phyloP scores from a whole-genome alignment of 495 filamentous ascomycete genomes.

The Talaromyces trachyspermus region DNA sequence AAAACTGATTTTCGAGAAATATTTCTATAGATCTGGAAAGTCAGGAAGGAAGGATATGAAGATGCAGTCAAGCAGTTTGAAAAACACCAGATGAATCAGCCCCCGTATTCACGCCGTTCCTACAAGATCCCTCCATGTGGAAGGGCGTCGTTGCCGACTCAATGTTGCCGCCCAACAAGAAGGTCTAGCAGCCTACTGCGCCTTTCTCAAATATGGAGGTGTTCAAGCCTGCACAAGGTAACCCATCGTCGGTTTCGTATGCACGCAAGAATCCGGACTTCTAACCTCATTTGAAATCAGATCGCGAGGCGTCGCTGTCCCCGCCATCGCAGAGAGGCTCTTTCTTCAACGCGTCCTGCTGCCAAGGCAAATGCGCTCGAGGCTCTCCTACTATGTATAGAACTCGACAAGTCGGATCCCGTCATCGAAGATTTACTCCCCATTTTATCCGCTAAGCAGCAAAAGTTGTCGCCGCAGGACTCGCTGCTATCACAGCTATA shows the following conservation, averaged over 20 bases:
- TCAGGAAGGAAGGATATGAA: constrained; percentile 91
- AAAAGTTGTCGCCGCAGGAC: constrained; percentile 87
- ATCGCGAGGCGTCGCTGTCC: constrained; percentile 66
- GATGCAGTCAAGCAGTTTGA: constrained; percentile 83
- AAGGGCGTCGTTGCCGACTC: constrained; percentile 90
- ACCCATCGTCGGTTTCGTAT: constrained; percentile 9
- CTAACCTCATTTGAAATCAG: constrained; percentile 26
- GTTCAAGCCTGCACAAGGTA: constrained; percentile 67
- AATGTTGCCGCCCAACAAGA: constrained; percentile 98
- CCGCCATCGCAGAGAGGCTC: constrained; percentile 79
- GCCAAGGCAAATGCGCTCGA: constrained; percentile 84
- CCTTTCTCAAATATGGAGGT: constrained; percentile 85
- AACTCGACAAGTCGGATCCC: constrained; percentile 78
- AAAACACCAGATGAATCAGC: constrained; percentile 78
- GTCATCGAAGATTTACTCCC: constrained; percentile 89
- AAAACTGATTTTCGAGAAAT: no score
- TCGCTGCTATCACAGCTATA: constrained; percentile 71
- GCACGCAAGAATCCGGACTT: not conserved
- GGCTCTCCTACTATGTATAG: constrained; percentile 80
- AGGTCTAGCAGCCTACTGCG: constrained; percentile 75
- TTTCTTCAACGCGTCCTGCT: constrained; percentile 75
- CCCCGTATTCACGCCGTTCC: constrained; percentile 76
- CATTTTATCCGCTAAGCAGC: constrained; percentile 79
- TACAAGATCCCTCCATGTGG: constrained; percentile 80
- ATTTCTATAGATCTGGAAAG: constrained; percentile 80